phyloP scores from a whole-genome alignment of 495 filamentous ascomycete species.

The Saxophila tyrrhenica region DNA sequence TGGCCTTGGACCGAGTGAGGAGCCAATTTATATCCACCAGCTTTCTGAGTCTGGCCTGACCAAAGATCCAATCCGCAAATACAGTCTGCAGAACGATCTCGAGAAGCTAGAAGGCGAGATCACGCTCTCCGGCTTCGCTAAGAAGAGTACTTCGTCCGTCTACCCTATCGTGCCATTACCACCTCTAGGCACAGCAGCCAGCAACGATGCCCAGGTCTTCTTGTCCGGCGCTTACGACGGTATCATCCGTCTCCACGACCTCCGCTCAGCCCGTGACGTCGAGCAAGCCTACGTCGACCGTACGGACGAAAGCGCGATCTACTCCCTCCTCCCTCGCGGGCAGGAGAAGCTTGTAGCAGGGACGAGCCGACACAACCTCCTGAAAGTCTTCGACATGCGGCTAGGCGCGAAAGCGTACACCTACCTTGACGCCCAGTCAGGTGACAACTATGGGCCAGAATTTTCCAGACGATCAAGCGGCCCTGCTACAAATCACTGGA shows the following conservation, averaged over 20 bases:
- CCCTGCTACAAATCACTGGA: conserved; percentile 20
- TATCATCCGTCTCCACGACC: conserved; percentile 54
- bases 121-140: background rate
- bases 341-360: conserved; percentile 48
- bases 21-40: conserved; percentile 41
- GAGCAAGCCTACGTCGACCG: conserved; percentile 43
- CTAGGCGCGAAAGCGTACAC: conserved; percentile 35
- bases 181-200: conserved; percentile 14
- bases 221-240: conserved; percentile 53
- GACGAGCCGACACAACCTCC: conserved; percentile 41
- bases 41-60: conserved; percentile 34
- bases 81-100: conserved; percentile 23
- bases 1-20: conserved; percentile 35
- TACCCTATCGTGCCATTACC: conserved; percentile 44
- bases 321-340: conserved; percentile 47
- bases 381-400: conserved; percentile 58
- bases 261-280: conserved; percentile 41
- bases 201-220: conserved; percentile 40
- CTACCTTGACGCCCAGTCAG: conserved; percentile 14
- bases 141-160: conserved; percentile 25
- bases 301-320: conserved; percentile 45
- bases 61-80: conserved; percentile 28
- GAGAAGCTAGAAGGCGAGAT: background rate
- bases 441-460: background rate
- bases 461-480: background rate